Base-by-base conservation (phyloP, 139 green algal genomes). In the Tetraselmis striata region DNA sequence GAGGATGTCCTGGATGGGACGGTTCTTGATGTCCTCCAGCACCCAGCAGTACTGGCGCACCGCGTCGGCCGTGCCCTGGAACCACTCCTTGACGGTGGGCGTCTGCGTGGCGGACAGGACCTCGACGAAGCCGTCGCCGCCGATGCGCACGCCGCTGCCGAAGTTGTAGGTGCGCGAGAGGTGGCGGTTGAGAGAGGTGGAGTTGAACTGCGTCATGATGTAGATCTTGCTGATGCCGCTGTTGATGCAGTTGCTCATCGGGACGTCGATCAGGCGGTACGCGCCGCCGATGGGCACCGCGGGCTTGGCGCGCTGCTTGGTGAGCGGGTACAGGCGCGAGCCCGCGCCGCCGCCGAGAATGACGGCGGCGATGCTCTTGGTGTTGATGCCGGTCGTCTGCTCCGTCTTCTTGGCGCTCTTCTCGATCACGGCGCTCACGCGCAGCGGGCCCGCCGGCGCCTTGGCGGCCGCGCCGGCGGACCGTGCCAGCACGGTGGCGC, bases 161-260 rank as follows among this genome's bases (percentile, higher is more conserved):
- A 76, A 90, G 88, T 99, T 99, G 94, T 99, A 99, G 1, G 97
- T 97, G 30, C 93, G 90, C 1, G 91, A 91, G 79, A 99, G 84
- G 87, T 99, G 97, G 30, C 96, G 90, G 92, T 99, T 99, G n/a
- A 99, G 90, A 22, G 93, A 98, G 31, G 93, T 97, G 83, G 92
- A 98, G 92, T 99, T 99, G 91, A 97, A 96, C 84, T 96, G 94
- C 1, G 95, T 98, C 27, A 99, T 86, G 85, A 99, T 97, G 93
- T 98, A 99, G 83, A 99, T 96, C 88, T 99, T 99, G 86, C 82
- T 94, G 88, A 99, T 97, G 82, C 96, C 96, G 82, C 86, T 93
- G 90, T 96, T 96, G 91, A 99, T 98, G 93, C 97, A 99, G 92
- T 99, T 99, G 91, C 83, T 94, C 95, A 99, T 98, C 30, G 97